Base-by-base conservation (phyloP, 1,139 yeast species). In the Yamadazyma jaroonii region DNA sequence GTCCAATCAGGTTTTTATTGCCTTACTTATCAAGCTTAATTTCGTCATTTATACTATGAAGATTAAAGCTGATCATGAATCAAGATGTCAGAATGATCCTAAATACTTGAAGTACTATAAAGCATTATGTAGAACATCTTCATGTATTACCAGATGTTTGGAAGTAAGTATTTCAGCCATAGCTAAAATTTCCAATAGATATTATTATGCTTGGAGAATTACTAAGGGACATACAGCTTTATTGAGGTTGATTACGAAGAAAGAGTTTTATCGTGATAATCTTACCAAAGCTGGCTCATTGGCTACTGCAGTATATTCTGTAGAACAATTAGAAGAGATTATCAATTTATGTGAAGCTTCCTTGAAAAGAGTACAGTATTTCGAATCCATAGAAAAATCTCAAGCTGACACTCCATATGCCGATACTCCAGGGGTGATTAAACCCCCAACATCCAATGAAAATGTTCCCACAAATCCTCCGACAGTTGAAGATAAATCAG, bases 191-290 rank as follows among this genome's bases (percentile, higher is more conserved):
- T 64, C 75, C 36, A 61, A 67, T 35, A 54, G 73, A 30, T 73
- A 74, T 48, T 75, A 68, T 47, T 67, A 65, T 49, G 77, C 79
- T 0, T 74, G 80, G 81, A 61, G 72, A 47, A 59, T 67, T n/a
- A 62, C 70, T 28, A 74, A 72, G 40, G 67, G 70, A 3, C 76
- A 70, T 38, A 60, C 65, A 0, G 60, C 45, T 33, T 47, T 62
- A 30, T 52, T 65, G 41, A 56, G 54, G 34, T 50, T 56, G 0
- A 53, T 62, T 10, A 61, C 66, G 13, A 47, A 51, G 5, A 44
- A 50, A 36, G 62, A 57, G 2, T 67, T 67, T 39, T 69, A 67
- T 44, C 53, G 53, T 12, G 47, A 46, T 21, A 52, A 54, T 33
- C 45, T 46, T n/a, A 37, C 40, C 3, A 35, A 36, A 3, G 46